Evolutionary conservation across 2,329 filamentous ascomycete species (phyloP).

Genomic region (Pseudocercospora crystallina): DNA sequence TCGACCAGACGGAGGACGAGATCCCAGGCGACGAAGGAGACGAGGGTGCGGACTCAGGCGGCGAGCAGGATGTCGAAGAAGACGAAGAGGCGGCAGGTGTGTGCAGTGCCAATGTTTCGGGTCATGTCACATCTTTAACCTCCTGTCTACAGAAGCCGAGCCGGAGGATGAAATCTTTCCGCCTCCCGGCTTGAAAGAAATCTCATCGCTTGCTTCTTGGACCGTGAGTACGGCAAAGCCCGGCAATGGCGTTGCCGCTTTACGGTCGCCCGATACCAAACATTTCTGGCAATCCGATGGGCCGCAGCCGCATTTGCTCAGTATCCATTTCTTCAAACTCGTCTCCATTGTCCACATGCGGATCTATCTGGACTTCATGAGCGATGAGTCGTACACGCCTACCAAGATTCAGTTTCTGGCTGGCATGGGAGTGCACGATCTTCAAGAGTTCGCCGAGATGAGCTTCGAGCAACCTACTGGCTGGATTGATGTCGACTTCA

Average conservation of each 20-base stretch:
- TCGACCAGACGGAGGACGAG: slow-evolving; percentile 18
- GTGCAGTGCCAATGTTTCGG: neutral
- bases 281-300: slow-evolving; percentile 86
- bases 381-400: slow-evolving; percentile 95
- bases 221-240: slow-evolving; percentile 81
- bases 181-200: slow-evolving; percentile 67
- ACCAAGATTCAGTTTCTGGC: slow-evolving; percentile 87
- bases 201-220: slow-evolving; percentile 79
- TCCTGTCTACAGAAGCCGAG: slow-evolving; percentile 15
- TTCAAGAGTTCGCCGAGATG: slow-evolving; percentile 83
- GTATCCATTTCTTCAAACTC: slow-evolving; percentile 81
- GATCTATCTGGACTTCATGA: slow-evolving; percentile 86
- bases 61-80: slow-evolving; percentile 26
- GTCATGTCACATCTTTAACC: slow-evolving; percentile 1
- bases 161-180: slow-evolving; percentile 45
- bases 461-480: slow-evolving; percentile 75
- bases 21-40: slow-evolving; percentile 9
- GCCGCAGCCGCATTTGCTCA: slow-evolving; percentile 77
- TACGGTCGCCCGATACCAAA: slow-evolving; percentile 70
- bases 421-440: slow-evolving; percentile 86
- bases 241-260: slow-evolving; percentile 73
- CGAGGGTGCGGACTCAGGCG: slow-evolving; percentile 16
- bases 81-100: slow-evolving; percentile 18
- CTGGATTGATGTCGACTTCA: slow-evolving; percentile 83
- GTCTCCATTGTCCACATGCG: slow-evolving; percentile 75